Evolutionary conservation across 2,329 filamentous ascomycete species (phyloP).

Genomic region (Dothiorella sarmentorum): DNA sequence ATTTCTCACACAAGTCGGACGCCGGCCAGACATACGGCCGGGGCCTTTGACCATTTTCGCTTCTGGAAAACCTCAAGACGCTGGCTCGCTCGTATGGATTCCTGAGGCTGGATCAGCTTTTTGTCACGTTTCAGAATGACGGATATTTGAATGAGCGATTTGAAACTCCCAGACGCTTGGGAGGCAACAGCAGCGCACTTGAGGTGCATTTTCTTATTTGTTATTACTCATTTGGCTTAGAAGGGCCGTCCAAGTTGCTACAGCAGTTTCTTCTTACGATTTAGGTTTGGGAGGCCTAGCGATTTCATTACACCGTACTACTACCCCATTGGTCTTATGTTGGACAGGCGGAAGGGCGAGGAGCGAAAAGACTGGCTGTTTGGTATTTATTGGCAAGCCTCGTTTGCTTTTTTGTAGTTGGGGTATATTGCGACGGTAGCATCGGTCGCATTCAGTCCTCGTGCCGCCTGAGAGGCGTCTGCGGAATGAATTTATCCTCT

Average conservation of each 20-base stretch:
- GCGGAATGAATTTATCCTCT: constrained; percentile 14
- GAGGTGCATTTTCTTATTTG: constrained; percentile 1
- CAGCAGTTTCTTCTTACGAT: constrained; percentile 5
- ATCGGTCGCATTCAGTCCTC: neutral
- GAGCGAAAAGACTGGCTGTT: constrained; percentile 15
- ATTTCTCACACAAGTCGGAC: constrained; percentile 1
- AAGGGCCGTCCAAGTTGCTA: constrained; percentile 2
- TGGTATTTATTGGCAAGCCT: constrained; percentile 10
- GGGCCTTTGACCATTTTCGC: neutral
- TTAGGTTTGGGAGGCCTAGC: constrained; percentile 8
- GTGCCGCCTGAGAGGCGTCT: neutral
- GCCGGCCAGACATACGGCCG: neutral
- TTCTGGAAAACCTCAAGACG: constrained; percentile 16
- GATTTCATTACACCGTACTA: neutral
- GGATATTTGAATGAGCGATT: constrained; percentile 12
- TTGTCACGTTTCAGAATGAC: constrained; percentile 11
- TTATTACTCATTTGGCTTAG: neutral
- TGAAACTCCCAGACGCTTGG: neutral
- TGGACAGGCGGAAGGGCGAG: neutral
- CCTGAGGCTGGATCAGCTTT: constrained; percentile 3
- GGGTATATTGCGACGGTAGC: neutral
- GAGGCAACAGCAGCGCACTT: neutral
- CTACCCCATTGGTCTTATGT: constrained; percentile 4
- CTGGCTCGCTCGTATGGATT: constrained; percentile 16
- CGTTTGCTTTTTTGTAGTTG: constrained; percentile 12